Evolutionary conservation across 805 yeast genomes (phyloP).

Genomic region (Cyberlindnera mycetangii): DNA sequence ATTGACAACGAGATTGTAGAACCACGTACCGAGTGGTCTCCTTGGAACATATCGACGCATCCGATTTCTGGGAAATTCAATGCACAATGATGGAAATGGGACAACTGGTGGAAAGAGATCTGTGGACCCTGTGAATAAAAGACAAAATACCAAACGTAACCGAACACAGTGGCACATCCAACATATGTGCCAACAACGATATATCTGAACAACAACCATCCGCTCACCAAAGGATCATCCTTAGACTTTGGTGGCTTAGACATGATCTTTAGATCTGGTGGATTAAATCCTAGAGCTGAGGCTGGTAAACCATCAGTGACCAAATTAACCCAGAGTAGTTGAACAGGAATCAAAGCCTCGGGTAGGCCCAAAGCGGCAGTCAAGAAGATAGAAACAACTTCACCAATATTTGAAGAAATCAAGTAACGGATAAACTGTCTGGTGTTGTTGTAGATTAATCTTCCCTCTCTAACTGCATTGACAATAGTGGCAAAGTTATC

Average conservation of each 20-base stretch:
- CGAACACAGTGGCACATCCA: slow-evolving; percentile 40
- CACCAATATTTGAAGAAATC: slow-evolving; percentile 55
- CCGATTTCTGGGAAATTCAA: slow-evolving; percentile 32
- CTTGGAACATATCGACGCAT: slow-evolving; percentile 31
- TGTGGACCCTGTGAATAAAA: slow-evolving; percentile 35
- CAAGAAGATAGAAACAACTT: slow-evolving; percentile 52
- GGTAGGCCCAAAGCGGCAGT: slow-evolving; percentile 54
- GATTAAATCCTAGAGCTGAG: slow-evolving; percentile 52
- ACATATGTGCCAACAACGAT: slow-evolving; percentile 39
- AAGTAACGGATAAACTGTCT: slow-evolving; percentile 40
- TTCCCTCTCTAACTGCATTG: slow-evolving; percentile 54
- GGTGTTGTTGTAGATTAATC: slow-evolving; percentile 42
- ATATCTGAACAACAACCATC: slow-evolving; percentile 38
- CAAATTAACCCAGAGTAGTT: slow-evolving; percentile 54
- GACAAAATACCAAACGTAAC: slow-evolving; percentile 40
- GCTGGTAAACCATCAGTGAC: slow-evolving; percentile 61
- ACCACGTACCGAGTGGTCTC: slow-evolving; percentile 28
- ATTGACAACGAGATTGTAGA: slow-evolving; percentile 40
- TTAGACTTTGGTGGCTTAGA: slow-evolving; percentile 35
- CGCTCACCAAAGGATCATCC: slow-evolving; percentile 36
- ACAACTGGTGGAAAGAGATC: slow-evolving; percentile 32
- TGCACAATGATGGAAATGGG: slow-evolving; percentile 36
- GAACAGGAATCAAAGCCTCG: slow-evolving; percentile 53
- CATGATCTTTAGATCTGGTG: slow-evolving; percentile 39
- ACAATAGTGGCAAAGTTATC: slow-evolving; percentile 55